These are phyloP conservation scores for Clarireedia homoeocarpa DNA, from an alignment of 2,329 filamentous ascomycete genomes.

Conservation along the genomic window DNA sequence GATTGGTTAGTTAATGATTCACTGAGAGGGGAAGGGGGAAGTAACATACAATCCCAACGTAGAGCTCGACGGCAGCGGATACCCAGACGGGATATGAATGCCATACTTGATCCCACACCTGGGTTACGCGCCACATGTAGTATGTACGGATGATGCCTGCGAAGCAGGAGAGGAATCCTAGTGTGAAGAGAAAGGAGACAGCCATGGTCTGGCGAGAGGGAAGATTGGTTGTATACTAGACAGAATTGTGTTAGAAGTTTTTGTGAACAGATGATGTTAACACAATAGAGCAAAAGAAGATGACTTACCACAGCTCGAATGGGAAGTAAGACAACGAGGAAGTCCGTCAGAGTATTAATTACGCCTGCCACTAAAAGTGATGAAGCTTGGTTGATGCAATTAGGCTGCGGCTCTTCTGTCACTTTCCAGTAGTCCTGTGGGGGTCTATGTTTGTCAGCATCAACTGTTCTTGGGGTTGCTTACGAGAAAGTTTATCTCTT, in stretches of 20 bases:
- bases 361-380: conserved; percentile 47
- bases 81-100: conserved; percentile 32
- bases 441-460: conserved; percentile 22
- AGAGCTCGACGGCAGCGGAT: conserved; percentile 33
- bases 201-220: conserved; percentile 39
- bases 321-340: conserved; percentile 45
- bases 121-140: conserved; percentile 29
- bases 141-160: conserved; percentile 34
- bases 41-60: conserved; percentile 31
- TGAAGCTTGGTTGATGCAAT: conserved; percentile 41
- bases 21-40: too few relatives aligned
- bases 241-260: neutral
- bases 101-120: conserved; percentile 32
- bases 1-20: neutral
- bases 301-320: conserved; percentile 28
- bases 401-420: conserved; percentile 24
- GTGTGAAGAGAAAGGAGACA: conserved; percentile 40
- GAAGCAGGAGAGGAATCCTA: conserved; percentile 40
- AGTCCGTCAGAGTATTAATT: conserved; percentile 52
- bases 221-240: conserved; percentile 37
- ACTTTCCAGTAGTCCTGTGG: conserved; percentile 34
- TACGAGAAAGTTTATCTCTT: neutral
- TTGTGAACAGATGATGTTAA: neutral
- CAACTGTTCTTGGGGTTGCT: too few relatives aligned
- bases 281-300: neutral